A percentile compares a stretch with the other conserved stretches of the same genome.
These are phyloP conservation scores for Colletotrichum salicis DNA, from an alignment of 2,329 filamentous ascomycete genomes.

Conservation along the genomic window DNA sequence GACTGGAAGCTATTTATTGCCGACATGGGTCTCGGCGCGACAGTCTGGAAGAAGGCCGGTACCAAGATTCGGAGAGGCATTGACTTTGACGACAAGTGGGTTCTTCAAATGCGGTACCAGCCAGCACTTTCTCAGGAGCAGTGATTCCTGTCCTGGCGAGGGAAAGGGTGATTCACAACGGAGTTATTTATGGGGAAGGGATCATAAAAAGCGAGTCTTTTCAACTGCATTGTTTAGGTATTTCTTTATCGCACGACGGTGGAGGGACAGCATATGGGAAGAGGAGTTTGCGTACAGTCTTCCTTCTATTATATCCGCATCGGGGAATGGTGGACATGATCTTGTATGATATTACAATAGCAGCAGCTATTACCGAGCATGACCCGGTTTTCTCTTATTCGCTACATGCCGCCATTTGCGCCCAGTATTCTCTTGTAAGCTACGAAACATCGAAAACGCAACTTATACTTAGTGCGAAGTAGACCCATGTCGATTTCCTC, in stretches of 20 bases:
- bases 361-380: conserved; percentile 14
- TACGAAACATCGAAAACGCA: not conserved
- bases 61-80: conserved; percentile 85
- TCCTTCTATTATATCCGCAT: conserved; percentile 5
- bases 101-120: conserved; percentile 73
- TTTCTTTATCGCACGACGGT: not conserved
- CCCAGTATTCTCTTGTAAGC: not conserved
- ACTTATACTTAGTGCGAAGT: not conserved
- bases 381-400: not conserved
- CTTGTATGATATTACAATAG: conserved; percentile 21
- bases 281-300: conserved; percentile 11
- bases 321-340: not conserved
- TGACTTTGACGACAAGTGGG: conserved; percentile 89
- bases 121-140: conserved; percentile 17
- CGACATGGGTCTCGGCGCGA: conserved; percentile 85
- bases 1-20: conserved; percentile 85
- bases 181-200: conserved; percentile 10
- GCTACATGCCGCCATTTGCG: not conserved
- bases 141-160: not conserved
- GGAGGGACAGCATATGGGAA: conserved; percentile 11
- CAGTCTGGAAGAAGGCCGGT: conserved; percentile 86
- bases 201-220: conserved; percentile 28
- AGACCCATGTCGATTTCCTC: no score
- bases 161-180: not conserved
- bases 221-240: conserved; percentile 23